phyloP scores from a whole-genome alignment of 352 stramenopile species.

The Globisporangium uncinulatum region DNA sequence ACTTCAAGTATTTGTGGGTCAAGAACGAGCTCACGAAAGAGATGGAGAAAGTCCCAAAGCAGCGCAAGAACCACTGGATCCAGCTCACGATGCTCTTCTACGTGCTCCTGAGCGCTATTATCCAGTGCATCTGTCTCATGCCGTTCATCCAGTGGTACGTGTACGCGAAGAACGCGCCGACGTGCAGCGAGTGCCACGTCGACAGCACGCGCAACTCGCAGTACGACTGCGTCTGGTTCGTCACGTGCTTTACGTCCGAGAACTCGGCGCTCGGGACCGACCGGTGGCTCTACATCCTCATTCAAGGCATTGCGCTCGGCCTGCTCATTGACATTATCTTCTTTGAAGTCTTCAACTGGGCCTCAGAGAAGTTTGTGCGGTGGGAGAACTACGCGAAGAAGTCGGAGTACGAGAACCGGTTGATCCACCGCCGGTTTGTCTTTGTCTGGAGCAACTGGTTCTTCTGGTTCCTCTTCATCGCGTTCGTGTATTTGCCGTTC shows the following conservation, averaged over 20 bases:
- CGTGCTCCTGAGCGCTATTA: slow-evolving; percentile 58
- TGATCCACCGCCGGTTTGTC: slow-evolving; percentile 85
- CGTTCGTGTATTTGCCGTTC: slow-evolving; percentile 89
- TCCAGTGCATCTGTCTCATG: slow-evolving; percentile 80
- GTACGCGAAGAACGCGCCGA: slow-evolving; percentile 80
- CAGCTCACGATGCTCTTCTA: slow-evolving; percentile 86
- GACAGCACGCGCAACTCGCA: slow-evolving; percentile 21
- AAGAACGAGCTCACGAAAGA: slow-evolving; percentile 84
- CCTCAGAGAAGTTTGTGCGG: slow-evolving; percentile 82
- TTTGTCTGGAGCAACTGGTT: slow-evolving; percentile 92
- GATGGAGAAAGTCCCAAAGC: slow-evolving; percentile 84
- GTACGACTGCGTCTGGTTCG: slow-evolving; percentile 76
- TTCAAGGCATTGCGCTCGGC: slow-evolving; percentile 76
- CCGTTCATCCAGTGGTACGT: slow-evolving; percentile 90
- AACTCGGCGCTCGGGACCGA: slow-evolving; percentile 75
- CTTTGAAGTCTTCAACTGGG: slow-evolving; percentile 86
- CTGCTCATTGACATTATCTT: slow-evolving; percentile 88
- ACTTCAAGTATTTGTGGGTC: slow-evolving; percentile 84
- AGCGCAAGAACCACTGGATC: slow-evolving; percentile 82
- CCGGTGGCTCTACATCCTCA: slow-evolving; percentile 86
- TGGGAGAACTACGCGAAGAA: slow-evolving; percentile 88
- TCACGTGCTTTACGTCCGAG: slow-evolving; percentile 76
- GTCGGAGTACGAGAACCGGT: slow-evolving; percentile 80
- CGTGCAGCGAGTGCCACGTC: slow-evolving; percentile 53
- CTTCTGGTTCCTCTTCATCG: slow-evolving; percentile 88